Evolutionary conservation across 805 yeast species (phyloP), one percentile per base, ranked within the genome.

Genomic region (Ogataea corticis): DNA sequence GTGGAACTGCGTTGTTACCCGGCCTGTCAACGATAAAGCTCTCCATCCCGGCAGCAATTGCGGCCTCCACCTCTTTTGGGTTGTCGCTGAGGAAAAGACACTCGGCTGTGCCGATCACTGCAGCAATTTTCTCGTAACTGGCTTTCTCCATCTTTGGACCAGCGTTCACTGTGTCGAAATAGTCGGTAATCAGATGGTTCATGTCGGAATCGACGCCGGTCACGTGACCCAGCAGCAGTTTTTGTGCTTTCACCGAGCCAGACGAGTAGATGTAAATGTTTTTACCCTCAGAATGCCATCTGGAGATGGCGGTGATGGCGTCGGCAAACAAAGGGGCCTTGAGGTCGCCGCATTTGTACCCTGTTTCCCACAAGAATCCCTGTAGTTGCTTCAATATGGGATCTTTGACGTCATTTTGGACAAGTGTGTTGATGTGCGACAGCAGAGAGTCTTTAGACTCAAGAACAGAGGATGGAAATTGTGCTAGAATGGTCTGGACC

Each of bases 191-290:
- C 17, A 63, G 61, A 1, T 65, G 62, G 34, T 78, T 85, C 57
- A 88, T 62, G 62, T 86, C 87, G 18, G 69, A 60, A 13, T 16
- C 56, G 49, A 21, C 25, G 25, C 7, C 49, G 44, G 4, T 39
- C 23, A 86, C 91, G 60, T 86, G 77, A 0, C 73, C 74, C 59
- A 91, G 88, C 46, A 91, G 66, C 49, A 91, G 68, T 56, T 83
- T 85, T 57, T 91, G 98, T 0, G 97, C 97, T 48, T 82, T 77
- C 18, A 91, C 80, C 34, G 94, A 83, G 0, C 98, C 98, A 21
- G 96, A 86, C 0, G 97, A 89, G 66, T 91, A 91, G 15, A 91
- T 88, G 59, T 74, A 86, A 0, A 88, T 68, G 2, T 43, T 43
- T 14, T 68, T 67, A 12, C 52, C 44, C 27, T 51, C 53, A 1